Base-by-base conservation (phyloP, 2,329 filamentous ascomycete genomes). In the Monilinia fructicola region DNA sequence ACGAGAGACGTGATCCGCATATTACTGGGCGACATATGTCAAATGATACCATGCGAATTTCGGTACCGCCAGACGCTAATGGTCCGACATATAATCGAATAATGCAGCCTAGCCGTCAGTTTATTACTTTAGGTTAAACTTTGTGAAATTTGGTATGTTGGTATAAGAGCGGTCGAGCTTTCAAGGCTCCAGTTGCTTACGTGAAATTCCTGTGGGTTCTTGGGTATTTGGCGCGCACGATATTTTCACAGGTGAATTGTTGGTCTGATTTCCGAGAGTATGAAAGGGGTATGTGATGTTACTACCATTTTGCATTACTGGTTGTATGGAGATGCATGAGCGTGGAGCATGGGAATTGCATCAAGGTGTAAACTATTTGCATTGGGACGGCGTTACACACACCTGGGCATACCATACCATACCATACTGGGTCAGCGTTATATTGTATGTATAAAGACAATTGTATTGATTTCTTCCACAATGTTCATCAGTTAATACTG, bases 111-210 rank as follows among this genome's bases (percentile, higher is more conserved):
- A 68, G 69, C 65, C 71, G 68, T 38, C 66, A 70, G 50, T 67
- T 74, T 18, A 66, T 73, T 60, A 67, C 68, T 54, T 59, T 70
- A 11, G 69, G 71, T 23, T 73, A 23, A 60, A 35, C 23, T 18
- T 46, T 21, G 12, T 16, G 38, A 53, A 23, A 44, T 40, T 7
- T 14, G 28, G n/a, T 18, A 44, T 21, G 4, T 60, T 18, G 44
- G 18, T 11, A 14, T 35, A 18, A 10, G 26, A 23, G 28, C 31
- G 38, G n/a, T 38, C n/a, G 44, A 38, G 44, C 44, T 21, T 21
- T 38, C 21, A n/a, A 38, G n/a, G n/a, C 44, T 38, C 14, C n/a
- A 38, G n/a, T 23, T 18, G n/a, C 16, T 50, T 38, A 14, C 9
- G 28, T 50, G 16, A 26, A 12, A 52, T 28, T 21, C 26, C 14